Percentiles rank a stretch among this genome's conserved stretches.
phyloP scores from a whole-genome alignment of 179 eudicot genomes.

The Vitellaria paradoxa region DNA sequence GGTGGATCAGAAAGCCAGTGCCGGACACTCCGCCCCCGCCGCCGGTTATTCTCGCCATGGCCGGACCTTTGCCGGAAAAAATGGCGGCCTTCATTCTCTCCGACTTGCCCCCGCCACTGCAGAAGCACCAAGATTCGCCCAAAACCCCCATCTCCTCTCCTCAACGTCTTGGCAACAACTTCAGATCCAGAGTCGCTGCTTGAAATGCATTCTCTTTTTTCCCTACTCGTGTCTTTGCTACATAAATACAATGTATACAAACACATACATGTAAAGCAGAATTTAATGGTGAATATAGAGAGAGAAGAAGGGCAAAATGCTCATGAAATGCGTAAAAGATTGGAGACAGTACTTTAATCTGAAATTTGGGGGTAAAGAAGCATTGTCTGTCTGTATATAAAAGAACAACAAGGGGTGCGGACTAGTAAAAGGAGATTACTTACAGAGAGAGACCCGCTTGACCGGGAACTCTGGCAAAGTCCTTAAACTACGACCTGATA shows the following conservation, averaged over 20 bases:
- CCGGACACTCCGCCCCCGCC: conserved; percentile 35
- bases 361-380: neutral
- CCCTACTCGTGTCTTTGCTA: neutral
- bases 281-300: neutral
- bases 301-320: neutral
- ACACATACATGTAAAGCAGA: neutral
- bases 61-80: conserved; percentile 55
- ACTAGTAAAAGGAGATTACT: neutral
- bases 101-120: conserved; percentile 88
- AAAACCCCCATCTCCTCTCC: conserved; percentile 52
- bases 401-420: too few relatives aligned
- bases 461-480: too few relatives aligned
- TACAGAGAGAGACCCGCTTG: neutral
- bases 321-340: conserved; percentile 11
- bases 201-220: conserved; percentile 12
- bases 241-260: neutral
- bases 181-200: conserved; percentile 25
- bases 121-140: conserved; percentile 90
- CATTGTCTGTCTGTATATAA: neutral
- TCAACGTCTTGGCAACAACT: neutral
- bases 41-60: conserved; percentile 58
- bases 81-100: conserved; percentile 72
- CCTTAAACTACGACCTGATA: too few relatives aligned
- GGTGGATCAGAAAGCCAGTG: conserved; percentile 80
- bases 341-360: neutral